These are phyloP conservation scores for Fraxinus cuspidata DNA, from an alignment of 257 asterid species.

Conservation along the genomic window DNA sequence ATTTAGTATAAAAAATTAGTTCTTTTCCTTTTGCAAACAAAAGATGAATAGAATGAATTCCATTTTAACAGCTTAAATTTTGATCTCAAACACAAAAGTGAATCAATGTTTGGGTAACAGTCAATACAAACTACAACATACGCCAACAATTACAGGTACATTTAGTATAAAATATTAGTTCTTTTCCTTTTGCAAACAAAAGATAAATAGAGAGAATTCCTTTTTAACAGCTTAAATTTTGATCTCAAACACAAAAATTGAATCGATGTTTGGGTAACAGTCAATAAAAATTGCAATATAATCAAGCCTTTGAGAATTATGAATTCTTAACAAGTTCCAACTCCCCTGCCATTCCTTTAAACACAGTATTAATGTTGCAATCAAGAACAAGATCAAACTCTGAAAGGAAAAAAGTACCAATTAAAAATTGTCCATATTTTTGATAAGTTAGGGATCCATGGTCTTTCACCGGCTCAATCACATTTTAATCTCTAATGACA, in stretches of 20 bases:
- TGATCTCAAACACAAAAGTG: not conserved
- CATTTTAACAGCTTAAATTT: not conserved
- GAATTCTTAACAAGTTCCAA: slow-evolving; percentile 1
- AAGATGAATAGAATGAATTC: too few relatives aligned
- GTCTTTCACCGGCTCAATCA: not conserved
- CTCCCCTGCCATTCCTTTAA: not conserved
- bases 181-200: too few relatives aligned
- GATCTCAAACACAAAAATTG: not conserved
- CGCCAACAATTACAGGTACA: not conserved
- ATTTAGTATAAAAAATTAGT: not conserved
- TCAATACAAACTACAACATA: too few relatives aligned
- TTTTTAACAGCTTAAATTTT: not conserved
- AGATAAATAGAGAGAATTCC: too few relatives aligned
- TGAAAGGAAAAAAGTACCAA: too few relatives aligned
- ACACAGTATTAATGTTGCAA: not conserved
- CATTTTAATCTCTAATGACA: not conserved
- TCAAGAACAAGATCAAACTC: not conserved
- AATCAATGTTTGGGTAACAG: not conserved
- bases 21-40: too few relatives aligned
- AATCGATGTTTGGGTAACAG: not conserved
- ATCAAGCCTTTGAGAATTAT: not conserved
- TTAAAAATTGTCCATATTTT: too few relatives aligned
- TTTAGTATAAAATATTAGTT: not conserved
- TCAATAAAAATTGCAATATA: slow-evolving; percentile 1
- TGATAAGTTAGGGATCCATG: too few relatives aligned